A percentile compares a stretch with the other conserved stretches of the same genome.
phyloP scores from a whole-genome alignment of 2,329 filamentous ascomycete genomes.

The Aspergillus spinulosporus region DNA sequence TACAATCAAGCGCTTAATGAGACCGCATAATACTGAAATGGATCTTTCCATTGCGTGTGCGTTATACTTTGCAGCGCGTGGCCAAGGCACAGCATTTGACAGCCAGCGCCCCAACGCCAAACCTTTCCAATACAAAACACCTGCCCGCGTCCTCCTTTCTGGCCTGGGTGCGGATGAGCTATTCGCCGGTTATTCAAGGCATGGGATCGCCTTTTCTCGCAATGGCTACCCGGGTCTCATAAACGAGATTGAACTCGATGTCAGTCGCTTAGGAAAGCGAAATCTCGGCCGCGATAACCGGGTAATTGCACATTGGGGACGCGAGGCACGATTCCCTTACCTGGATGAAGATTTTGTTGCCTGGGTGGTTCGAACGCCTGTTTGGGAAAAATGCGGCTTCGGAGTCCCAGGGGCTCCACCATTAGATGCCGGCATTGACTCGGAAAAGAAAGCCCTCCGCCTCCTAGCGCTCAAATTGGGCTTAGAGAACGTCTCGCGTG shows the following conservation, averaged over 20 bases:
- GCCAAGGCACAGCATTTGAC: conserved; percentile 53
- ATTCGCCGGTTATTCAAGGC: conserved; percentile 88
- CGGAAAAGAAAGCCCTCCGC: conserved; percentile 78
- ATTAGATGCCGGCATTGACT: conserved; percentile 55
- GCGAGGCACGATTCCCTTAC: conserved; percentile 86
- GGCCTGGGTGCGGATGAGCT: conserved; percentile 94
- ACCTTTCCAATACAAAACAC: conserved; percentile 58
- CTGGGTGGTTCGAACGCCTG: conserved; percentile 72
- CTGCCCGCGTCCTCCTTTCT: conserved; percentile 81
- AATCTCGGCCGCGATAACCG: conserved; percentile 94
- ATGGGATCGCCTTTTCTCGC: conserved; percentile 72
- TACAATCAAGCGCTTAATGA: conserved; percentile 73
- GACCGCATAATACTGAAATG: conserved; percentile 97
- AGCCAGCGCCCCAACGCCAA: conserved; percentile 29
- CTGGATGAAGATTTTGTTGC: conserved; percentile 83
- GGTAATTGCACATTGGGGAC: conserved; percentile 83
- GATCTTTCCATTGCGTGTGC: conserved; percentile 91
- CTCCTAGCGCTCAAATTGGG: conserved; percentile 73
- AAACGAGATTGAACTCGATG: conserved; percentile 81
- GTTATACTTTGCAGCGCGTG: conserved; percentile 90
- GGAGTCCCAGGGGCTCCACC: conserved; percentile 45
- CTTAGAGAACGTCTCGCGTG: conserved; percentile 69
- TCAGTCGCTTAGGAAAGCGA: conserved; percentile 82
- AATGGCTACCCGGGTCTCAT: conserved; percentile 70
- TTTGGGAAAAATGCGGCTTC: conserved; percentile 89